Conservation (phyloP, 2,329 filamentous ascomycete genomes). For the Cytospora leucostoma region DNA sequence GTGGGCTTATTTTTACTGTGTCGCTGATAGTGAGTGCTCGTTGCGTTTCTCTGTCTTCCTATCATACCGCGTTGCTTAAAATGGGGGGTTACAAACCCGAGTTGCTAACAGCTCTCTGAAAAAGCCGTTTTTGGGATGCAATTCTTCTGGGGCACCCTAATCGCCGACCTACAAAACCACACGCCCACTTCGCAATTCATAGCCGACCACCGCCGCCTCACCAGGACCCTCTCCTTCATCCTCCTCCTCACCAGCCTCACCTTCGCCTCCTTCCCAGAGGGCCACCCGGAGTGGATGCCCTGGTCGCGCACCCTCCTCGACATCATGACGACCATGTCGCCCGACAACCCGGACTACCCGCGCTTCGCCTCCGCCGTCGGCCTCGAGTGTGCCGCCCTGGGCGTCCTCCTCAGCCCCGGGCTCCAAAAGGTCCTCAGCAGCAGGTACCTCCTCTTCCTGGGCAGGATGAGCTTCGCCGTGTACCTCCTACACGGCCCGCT, state of each 20-base stretch:
- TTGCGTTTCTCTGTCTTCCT: not conserved
- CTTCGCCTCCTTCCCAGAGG: conserved; percentile 62
- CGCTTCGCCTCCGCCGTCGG: conserved; percentile 44
- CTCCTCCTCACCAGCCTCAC: conserved; percentile 56
- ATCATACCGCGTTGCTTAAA: too few relatives aligned
- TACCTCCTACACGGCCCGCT: conserved; percentile 65
- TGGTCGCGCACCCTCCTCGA: conserved; percentile 54
- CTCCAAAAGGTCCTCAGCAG: conserved; percentile 56
- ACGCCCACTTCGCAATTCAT: conserved; percentile 51
- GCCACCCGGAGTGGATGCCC: conserved; percentile 51
- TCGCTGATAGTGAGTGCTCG: conserved; percentile 36
- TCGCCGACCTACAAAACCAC: conserved; percentile 60
- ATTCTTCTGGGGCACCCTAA: conserved; percentile 63
- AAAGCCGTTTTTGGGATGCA: conserved; percentile 56
- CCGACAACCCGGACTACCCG: conserved; percentile 47
- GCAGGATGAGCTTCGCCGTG: conserved; percentile 64
- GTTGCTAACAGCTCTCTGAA: conserved; percentile 26
- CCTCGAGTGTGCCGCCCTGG: conserved; percentile 48
- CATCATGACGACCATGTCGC: conserved; percentile 48
- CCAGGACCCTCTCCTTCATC: conserved; percentile 47
- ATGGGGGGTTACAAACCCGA: too few relatives aligned
- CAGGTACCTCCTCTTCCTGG: conserved; percentile 60
- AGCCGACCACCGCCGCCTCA: conserved; percentile 45
- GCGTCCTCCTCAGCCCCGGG: conserved; percentile 53
- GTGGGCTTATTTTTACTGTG: conserved; percentile 52